These are phyloP conservation scores for Moricandia moricandioides DNA, from an alignment of 345 rosid species.

Conservation along the genomic window DNA sequence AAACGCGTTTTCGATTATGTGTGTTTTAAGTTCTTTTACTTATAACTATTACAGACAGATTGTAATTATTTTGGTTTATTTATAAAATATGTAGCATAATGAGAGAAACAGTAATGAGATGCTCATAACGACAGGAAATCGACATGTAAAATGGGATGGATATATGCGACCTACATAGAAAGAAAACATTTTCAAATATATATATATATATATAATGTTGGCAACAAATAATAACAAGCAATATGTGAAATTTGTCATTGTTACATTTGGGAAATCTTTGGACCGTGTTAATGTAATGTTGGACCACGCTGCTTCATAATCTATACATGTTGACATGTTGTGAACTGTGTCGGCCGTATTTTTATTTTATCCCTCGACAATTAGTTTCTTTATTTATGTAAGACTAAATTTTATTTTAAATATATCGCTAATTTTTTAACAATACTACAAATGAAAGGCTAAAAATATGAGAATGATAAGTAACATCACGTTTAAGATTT, in stretches of 20 bases:
- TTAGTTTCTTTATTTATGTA: neutral
- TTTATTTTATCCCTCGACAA: neutral
- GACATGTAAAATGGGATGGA: slow-evolving; percentile 2
- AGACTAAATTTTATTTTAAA: neutral
- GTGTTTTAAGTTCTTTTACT: slow-evolving; percentile 11
- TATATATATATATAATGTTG: neutral
- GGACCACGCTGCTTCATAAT: slow-evolving; percentile 27
- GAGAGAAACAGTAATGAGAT: neutral
- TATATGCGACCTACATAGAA: neutral
- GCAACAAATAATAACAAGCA: neutral
- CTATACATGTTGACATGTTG: slow-evolving; percentile 21
- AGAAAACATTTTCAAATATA: neutral
- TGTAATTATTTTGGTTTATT: neutral
- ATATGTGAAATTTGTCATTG: slow-evolving; percentile 27
- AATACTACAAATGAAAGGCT: neutral
- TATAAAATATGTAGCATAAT: neutral
- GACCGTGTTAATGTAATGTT: slow-evolving; percentile 24
- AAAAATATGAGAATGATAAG: neutral
- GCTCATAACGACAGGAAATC: slow-evolving; percentile 11
- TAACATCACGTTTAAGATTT: neutral
- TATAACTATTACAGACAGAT: neutral
- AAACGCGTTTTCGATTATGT: neutral
- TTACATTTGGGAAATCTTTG: slow-evolving; percentile 20
- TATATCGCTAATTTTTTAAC: neutral
- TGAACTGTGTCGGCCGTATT: slow-evolving; percentile 24